Conservation (phyloP, 2,329 filamentous ascomycete species). For the Bipolaris zeicola region DNA sequence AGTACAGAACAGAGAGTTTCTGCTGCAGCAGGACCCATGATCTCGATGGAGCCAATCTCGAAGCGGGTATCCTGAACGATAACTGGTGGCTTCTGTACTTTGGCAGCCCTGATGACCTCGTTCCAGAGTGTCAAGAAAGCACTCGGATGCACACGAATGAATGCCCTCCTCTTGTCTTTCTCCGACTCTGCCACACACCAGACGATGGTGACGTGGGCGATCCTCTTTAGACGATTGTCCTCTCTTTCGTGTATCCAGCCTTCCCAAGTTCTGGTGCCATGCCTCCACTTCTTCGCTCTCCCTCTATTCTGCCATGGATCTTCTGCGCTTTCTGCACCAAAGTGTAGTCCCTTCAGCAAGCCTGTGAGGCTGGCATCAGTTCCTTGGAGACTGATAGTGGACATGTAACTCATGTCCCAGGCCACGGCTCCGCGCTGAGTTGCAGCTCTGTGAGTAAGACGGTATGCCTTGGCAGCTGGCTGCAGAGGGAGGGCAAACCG, state of each 20-base stretch:
- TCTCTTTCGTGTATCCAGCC: slow-evolving; percentile 65
- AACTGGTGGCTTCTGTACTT: slow-evolving; percentile 65
- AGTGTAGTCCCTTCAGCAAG: slow-evolving; percentile 65
- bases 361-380: slow-evolving; percentile 65
- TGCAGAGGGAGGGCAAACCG: slow-evolving; percentile 84
- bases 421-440: slow-evolving; percentile 76
- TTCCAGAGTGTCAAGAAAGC: slow-evolving; percentile 74
- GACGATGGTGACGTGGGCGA: slow-evolving; percentile 75
- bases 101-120: slow-evolving; percentile 63
- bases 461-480: slow-evolving; percentile 87
- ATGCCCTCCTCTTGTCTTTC: slow-evolving; percentile 58
- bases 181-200: slow-evolving; percentile 63
- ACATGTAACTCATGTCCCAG: slow-evolving; percentile 96
- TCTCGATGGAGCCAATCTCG: slow-evolving; percentile 73
- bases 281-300: slow-evolving; percentile 72
- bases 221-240: slow-evolving; percentile 56
- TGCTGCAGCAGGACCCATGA: slow-evolving; percentile 75
- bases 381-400: slow-evolving; percentile 80
- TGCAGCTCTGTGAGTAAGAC: slow-evolving; percentile 81
- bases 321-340: slow-evolving; percentile 60
- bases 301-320: slow-evolving; percentile 61
- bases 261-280: slow-evolving; percentile 62
- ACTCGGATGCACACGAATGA: slow-evolving; percentile 82
- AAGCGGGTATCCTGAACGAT: slow-evolving; percentile 72
- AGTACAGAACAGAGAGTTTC: slow-evolving; percentile 76